Conservation (phyloP, 495 filamentous ascomycete species). For the Parmelia sp. region DNA sequence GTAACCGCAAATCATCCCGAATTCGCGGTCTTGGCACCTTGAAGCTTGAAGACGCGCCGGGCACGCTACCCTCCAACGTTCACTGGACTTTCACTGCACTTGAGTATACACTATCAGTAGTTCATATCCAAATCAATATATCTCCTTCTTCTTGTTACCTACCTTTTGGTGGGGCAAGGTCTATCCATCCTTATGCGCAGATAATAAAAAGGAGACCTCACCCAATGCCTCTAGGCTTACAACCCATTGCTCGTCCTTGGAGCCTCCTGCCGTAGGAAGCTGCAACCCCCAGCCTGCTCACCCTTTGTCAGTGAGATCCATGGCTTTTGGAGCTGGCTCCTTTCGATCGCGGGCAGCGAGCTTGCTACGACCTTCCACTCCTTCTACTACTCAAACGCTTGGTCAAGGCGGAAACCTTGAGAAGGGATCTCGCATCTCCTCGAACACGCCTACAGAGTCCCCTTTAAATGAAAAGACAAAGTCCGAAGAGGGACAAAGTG, state of each 20-base stretch:
- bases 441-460: slow-evolving; percentile 6
- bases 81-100: neutral
- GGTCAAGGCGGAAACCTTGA: slow-evolving; percentile 11
- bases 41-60: neutral
- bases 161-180: neutral
- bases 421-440: slow-evolving; percentile 1
- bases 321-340: slow-evolving; percentile 18
- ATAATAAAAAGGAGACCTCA: neutral
- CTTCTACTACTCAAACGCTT: slow-evolving; percentile 12
- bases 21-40: too few species aligned
- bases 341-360: slow-evolving; percentile 23
- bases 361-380: slow-evolving; percentile 16
- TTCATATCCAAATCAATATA: too few species aligned
- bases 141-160: neutral
- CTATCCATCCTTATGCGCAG: neutral
- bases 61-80: neutral
- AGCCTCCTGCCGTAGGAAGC: slow-evolving; percentile 6
- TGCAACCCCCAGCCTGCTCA: neutral
- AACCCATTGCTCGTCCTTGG: neutral
- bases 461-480: slow-evolving; percentile 16
- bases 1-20: too few species aligned
- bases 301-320: neutral
- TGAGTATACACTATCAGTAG: too few species aligned
- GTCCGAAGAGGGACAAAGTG: slow-evolving; percentile 10
- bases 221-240: neutral